These are phyloP conservation scores for Aspergillus flavus DNA, from an alignment of 2,329 filamentous ascomycete genomes.

Conservation along the genomic window DNA sequence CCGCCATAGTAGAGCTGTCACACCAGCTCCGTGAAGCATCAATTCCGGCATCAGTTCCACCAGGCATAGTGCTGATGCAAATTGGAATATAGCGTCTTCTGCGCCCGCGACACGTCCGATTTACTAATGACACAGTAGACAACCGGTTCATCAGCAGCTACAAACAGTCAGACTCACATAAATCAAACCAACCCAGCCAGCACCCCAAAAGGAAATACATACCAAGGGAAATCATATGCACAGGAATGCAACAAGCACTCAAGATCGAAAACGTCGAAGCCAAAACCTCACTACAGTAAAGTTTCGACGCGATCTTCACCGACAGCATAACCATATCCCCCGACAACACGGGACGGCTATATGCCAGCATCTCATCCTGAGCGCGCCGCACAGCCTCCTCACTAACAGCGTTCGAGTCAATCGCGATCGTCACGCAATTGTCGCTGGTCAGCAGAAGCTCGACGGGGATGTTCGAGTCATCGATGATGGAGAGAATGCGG, in stretches of 20 bases:
- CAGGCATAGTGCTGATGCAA: neutral
- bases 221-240: neutral
- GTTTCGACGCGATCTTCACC: neutral
- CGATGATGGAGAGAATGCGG: neutral
- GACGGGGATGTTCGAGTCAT: constrained; percentile 1
- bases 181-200: neutral
- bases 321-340: constrained; percentile 2
- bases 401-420: neutral
- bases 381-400: neutral
- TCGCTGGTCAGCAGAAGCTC: neutral
- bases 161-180: neutral
- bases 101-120: neutral
- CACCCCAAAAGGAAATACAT: neutral
- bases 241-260: constrained; percentile 1
- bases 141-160: neutral
- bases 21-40: neutral
- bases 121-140: neutral
- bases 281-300: neutral
- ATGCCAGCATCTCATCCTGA: neutral
- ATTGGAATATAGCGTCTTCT: neutral
- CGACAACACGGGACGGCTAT: neutral
- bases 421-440: neutral
- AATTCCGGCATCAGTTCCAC: neutral
- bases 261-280: neutral
- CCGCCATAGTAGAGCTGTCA: neutral